A percentile compares a stretch with the other conserved stretches of the same genome.
Evolutionary conservation across 2,329 filamentous ascomycete genomes (phyloP).

Genomic region (Diaporthe ilicicola): DNA sequence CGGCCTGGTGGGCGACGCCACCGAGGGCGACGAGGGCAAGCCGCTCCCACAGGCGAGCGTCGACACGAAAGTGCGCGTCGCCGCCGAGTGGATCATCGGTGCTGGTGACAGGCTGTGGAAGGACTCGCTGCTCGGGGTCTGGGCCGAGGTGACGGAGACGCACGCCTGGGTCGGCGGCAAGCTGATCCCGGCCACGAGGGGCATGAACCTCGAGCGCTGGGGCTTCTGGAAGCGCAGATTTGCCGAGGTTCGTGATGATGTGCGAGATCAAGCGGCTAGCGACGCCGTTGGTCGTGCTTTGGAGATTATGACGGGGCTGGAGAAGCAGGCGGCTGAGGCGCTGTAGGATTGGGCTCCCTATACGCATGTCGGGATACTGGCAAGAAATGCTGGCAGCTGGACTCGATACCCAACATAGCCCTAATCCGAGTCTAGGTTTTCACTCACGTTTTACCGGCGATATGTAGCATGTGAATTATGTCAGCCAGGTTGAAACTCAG

Average conservation of each 20-base stretch:
- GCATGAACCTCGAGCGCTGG: conserved; percentile 4
- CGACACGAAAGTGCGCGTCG: not conserved
- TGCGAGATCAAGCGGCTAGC: not conserved
- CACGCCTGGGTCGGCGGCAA: not conserved
- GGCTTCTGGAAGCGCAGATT: conserved; percentile 12
- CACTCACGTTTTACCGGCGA: too few species aligned
- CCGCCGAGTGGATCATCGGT: conserved; percentile 17
- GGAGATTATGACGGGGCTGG: not conserved
- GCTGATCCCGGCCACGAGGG: not conserved
- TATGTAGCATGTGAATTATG: too few species aligned
- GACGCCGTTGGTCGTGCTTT: not conserved
- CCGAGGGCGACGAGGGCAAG: not conserved
- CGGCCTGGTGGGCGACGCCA: too few species aligned
- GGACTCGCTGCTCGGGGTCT: conserved; percentile 1
- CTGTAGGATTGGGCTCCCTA: not conserved
- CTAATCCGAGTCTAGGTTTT: too few species aligned
- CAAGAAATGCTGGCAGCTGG: not conserved
- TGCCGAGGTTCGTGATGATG: not conserved
- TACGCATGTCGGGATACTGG: too few species aligned
- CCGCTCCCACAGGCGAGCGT: not conserved
- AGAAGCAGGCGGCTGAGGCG: not conserved
- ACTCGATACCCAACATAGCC: not conserved
- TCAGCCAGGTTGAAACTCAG: too few species aligned
- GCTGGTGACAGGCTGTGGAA: not conserved
- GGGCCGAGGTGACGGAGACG: not conserved